Evolutionary conservation across 2,329 filamentous ascomycete genomes (phyloP), one percentile per base, ranked within the genome.

Genomic region (Aspergillus brunneoviolaceus): DNA sequence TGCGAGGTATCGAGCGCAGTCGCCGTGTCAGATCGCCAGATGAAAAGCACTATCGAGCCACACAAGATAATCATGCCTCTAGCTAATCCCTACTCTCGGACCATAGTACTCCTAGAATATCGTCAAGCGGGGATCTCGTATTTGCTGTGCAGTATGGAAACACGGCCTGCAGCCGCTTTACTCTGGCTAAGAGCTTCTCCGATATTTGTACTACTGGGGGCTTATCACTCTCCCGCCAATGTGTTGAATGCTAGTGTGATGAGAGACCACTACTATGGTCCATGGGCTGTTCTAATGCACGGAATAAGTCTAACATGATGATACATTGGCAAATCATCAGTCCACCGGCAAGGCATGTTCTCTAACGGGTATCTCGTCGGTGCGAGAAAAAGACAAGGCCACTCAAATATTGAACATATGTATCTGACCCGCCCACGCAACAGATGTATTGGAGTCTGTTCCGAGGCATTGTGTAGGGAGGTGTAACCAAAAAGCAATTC

Each of bases 281-380:
- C 11, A 35, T 29, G 7, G 14, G 7, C 14, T 19, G 14, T 25
- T 9, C 14, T 11, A 2, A 29, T 7, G 11, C 7, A 50, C 25
- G 5, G 12, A 50, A 21, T 31, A 9, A 10, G 49, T 45, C 39
- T 45, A 45, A 7, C 4, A 7, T 45, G 39, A 45, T 57, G 29
- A 12, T 39, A 49, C 19, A 29, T 45, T 45, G 39, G 23, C n/a
- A 42, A 31, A 50, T 55, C 39, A 45, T 48, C 57, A 49, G 48
- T 49, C 39, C 48, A 23, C 16, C 48, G 21, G 39, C 51, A 49
- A 29, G 39, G 45, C 29, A 50, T 57, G 57, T 59, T 45, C 60
- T 63, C 60, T 63, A 63, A 61, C 39, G 55, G 57, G 59, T 59
- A 59, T 63, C 59, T 57, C 27, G 55, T 27, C 45, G 31, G 45